phyloP scores from a whole-genome alignment of 495 filamentous ascomycete genomes.

The Parachaetomium inaequale region DNA sequence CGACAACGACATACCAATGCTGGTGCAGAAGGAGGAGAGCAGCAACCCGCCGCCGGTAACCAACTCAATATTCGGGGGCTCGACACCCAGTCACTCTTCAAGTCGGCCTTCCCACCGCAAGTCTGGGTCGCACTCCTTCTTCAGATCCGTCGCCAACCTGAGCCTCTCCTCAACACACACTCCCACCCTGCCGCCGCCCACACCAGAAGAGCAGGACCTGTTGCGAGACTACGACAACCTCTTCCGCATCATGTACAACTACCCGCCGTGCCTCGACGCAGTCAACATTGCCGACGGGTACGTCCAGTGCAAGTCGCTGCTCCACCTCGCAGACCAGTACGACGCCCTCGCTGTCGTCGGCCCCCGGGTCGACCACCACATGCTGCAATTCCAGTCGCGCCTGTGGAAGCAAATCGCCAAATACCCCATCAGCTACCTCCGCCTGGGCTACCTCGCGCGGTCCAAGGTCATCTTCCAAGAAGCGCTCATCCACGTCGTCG shows the following conservation, averaged over 20 bases:
- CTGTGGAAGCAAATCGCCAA: conserved; percentile 94
- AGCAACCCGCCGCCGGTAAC: conserved; percentile 18
- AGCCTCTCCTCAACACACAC: conserved; percentile 42
- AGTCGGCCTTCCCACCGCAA: conserved; percentile 34
- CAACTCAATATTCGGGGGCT: conserved; percentile 44
- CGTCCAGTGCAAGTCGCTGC: conserved; percentile 82
- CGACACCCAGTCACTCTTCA: conserved; percentile 18
- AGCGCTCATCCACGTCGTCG: conserved; percentile 85
- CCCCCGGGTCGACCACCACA: conserved; percentile 85
- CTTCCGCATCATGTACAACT: conserved; percentile 90
- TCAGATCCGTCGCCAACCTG: conserved; percentile 80
- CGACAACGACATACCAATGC: conserved; percentile 77
- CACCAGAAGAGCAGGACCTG: conserved; percentile 58
- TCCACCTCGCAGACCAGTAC: conserved; percentile 84
- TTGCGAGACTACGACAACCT: conserved; percentile 90
- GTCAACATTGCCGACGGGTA: conserved; percentile 88
- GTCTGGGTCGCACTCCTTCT: conserved; percentile 63
- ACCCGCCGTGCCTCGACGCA: conserved; percentile 71
- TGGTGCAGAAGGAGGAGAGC: conserved; percentile 71
- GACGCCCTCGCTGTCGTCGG: conserved; percentile 85
- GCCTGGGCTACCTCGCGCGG: conserved; percentile 79
- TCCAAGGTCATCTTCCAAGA: conserved; percentile 86
- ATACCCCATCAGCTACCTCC: conserved; percentile 86
- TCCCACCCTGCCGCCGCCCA: conserved; percentile 39
- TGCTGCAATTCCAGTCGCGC: conserved; percentile 81